Evolutionary conservation across 768 basidiomycete genomes (phyloP).

Genomic region (Galerina marginata): DNA sequence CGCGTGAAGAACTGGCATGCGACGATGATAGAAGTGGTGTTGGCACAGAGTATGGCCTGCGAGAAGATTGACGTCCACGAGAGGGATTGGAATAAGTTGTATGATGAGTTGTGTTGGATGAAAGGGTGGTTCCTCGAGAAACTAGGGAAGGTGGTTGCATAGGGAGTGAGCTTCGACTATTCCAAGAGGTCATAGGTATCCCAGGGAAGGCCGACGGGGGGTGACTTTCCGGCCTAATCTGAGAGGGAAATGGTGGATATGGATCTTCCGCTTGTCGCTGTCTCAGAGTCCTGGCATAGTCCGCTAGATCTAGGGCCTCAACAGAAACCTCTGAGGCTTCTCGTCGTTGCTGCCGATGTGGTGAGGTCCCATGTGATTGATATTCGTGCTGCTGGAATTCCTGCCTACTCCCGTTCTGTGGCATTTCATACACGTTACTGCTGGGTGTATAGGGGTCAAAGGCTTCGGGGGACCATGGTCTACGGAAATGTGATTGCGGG

Average conservation of each 20-base stretch:
- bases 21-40: slow-evolving; percentile 37
- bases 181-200: slow-evolving; percentile 20
- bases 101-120: slow-evolving; percentile 38
- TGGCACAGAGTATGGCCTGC: slow-evolving; percentile 56
- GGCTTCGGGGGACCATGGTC: slow-evolving; percentile 72
- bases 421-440: slow-evolving; percentile 14
- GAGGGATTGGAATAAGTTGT: slow-evolving; percentile 25
- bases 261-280: slow-evolving; percentile 39
- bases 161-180: slow-evolving; percentile 28
- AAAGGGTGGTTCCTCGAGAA: slow-evolving; percentile 48
- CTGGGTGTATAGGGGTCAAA: slow-evolving; percentile 47
- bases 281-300: slow-evolving; percentile 62
- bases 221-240: slow-evolving; percentile 27
- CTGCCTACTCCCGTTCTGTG: slow-evolving; percentile 18
- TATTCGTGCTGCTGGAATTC: slow-evolving; percentile 17
- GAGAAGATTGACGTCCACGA: slow-evolving; percentile 22
- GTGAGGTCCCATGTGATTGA: slow-evolving; percentile 21
- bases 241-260: slow-evolving; percentile 36
- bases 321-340: slow-evolving; percentile 70
- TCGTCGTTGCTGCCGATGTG: slow-evolving; percentile 36
- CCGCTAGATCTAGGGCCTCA: slow-evolving; percentile 75
- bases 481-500: slow-evolving; percentile 56
- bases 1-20: slow-evolving; percentile 26
- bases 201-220: slow-evolving; percentile 35
- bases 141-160: slow-evolving; percentile 45